phyloP scores from a whole-genome alignment of 129 eudicot species.

The Arctium lappa region DNA sequence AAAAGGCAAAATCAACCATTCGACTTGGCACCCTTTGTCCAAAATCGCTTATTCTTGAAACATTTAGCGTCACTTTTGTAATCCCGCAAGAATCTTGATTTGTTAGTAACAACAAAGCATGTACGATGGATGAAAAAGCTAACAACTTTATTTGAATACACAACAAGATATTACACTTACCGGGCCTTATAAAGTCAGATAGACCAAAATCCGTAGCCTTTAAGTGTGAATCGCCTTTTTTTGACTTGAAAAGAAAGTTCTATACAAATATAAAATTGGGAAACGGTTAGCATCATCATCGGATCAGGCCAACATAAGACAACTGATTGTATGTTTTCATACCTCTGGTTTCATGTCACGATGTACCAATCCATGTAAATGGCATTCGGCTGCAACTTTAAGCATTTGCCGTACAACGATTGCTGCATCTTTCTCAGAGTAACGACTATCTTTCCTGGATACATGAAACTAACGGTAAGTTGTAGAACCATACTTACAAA shows the following conservation, averaged over 20 bases:
- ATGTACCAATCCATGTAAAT: constrained; percentile 95
- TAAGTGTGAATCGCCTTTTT: constrained; percentile 70
- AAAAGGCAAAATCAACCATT: neutral
- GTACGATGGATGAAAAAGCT: neutral
- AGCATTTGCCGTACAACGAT: constrained; percentile 93
- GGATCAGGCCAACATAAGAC: neutral
- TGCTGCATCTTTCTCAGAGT: constrained; percentile 98
- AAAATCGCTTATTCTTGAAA: neutral
- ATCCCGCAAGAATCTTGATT: neutral
- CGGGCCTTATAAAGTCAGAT: constrained; percentile 90
- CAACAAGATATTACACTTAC: constrained; percentile 31
- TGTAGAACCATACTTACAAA: neutral
- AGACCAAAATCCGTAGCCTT: constrained; percentile 98
- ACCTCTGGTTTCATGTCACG: constrained; percentile 99
- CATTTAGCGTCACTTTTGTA: neutral
- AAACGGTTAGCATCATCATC: constrained; percentile 7
- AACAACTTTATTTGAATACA: neutral
- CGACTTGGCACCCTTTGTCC: neutral
- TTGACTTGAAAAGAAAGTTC: constrained; percentile 92
- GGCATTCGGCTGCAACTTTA: constrained; percentile 97
- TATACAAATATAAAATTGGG: constrained; percentile 22
- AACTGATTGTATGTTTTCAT: constrained; percentile 9
- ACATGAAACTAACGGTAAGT: constrained; percentile 18
- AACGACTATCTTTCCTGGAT: constrained; percentile 90
- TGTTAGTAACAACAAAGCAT: neutral